These are phyloP conservation scores for Chaetoscypha palmicola DNA, from an alignment of 2,329 filamentous ascomycete species.

Conservation along the genomic window DNA sequence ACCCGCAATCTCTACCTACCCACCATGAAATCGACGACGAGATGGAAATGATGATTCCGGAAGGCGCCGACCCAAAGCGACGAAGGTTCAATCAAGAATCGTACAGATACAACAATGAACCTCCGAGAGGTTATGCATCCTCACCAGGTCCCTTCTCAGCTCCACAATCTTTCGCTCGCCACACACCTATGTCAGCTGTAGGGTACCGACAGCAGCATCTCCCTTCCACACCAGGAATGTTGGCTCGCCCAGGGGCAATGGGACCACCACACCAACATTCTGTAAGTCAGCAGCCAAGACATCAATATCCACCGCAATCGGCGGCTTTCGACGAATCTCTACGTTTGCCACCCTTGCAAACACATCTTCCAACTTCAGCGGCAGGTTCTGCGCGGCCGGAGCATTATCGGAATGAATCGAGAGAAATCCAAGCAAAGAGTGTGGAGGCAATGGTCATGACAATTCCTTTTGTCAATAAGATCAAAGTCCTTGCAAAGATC, in stretches of 20 bases:
- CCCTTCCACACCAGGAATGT: slow-evolving; percentile 19
- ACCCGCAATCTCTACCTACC: slow-evolving; percentile 24
- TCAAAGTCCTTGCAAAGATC: slow-evolving; percentile 69
- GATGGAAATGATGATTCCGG: slow-evolving; percentile 34
- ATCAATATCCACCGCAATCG: slow-evolving; percentile 22
- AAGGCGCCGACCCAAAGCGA: slow-evolving; percentile 53
- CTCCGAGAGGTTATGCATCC: slow-evolving; percentile 35
- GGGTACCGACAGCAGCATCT: slow-evolving; percentile 35
- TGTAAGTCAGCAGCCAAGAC: slow-evolving; percentile 20
- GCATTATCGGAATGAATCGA: slow-evolving; percentile 25
- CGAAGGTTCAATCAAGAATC: slow-evolving; percentile 49
- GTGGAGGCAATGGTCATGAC: slow-evolving; percentile 68
- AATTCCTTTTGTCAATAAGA: slow-evolving; percentile 67
- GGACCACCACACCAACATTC: slow-evolving; percentile 27
- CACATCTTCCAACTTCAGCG: slow-evolving; percentile 31
- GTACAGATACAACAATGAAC: slow-evolving; percentile 45
- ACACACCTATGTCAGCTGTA: slow-evolving; percentile 28
- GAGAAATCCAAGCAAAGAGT: slow-evolving; percentile 36
- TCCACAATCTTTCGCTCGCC: slow-evolving; percentile 21
- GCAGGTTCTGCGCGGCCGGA: slow-evolving; percentile 33
- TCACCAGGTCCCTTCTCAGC: slow-evolving; percentile 31
- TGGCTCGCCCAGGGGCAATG: slow-evolving; percentile 24
- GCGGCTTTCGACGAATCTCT: slow-evolving; percentile 29
- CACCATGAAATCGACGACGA: slow-evolving; percentile 33
- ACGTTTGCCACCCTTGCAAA: slow-evolving; percentile 31